phyloP scores from a whole-genome alignment of 257 asterid species.

The Haberlea rhodopensis region DNA sequence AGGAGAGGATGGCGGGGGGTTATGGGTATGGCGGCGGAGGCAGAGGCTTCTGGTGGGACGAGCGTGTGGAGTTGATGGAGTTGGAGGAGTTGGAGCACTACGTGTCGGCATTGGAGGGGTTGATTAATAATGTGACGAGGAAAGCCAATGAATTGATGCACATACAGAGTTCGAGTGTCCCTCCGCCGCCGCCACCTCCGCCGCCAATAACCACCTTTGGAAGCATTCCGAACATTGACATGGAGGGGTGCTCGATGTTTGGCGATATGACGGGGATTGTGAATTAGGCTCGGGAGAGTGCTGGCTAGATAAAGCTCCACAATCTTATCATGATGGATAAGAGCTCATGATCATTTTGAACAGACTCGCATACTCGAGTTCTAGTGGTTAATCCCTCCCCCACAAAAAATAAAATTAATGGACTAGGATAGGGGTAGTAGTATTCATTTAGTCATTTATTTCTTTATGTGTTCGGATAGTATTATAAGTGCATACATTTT shows the following conservation, averaged over 20 bases:
- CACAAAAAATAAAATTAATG: no score
- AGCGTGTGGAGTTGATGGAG: constrained; percentile 29
- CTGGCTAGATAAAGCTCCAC: no score
- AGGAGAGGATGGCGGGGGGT: constrained; percentile 27
- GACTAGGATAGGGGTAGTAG: no score
- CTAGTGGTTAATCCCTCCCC: no score
- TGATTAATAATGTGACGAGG: constrained; percentile 26
- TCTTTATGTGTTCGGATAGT: no score
- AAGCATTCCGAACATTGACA: background rate
- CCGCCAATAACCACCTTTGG: background rate
- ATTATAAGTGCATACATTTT: no score
- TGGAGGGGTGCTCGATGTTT: constrained; percentile 17
- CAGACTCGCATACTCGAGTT: no score
- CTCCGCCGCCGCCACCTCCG: constrained; percentile 14
- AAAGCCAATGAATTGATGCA: constrained; percentile 31
- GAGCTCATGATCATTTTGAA: no score
- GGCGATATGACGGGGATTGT: constrained; percentile 21
- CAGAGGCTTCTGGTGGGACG: constrained; percentile 35
- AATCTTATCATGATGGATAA: no score
- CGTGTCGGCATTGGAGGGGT: constrained; percentile 38
- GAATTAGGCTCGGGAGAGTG: constrained; percentile 14
- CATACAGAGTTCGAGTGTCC: constrained; percentile 12
- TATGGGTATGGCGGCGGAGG: constrained; percentile 20
- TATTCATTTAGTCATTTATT: no score
- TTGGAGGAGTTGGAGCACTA: constrained; percentile 42